Conservation (phyloP, 768 basidiomycete genomes). For the Russula abietina region DNA sequence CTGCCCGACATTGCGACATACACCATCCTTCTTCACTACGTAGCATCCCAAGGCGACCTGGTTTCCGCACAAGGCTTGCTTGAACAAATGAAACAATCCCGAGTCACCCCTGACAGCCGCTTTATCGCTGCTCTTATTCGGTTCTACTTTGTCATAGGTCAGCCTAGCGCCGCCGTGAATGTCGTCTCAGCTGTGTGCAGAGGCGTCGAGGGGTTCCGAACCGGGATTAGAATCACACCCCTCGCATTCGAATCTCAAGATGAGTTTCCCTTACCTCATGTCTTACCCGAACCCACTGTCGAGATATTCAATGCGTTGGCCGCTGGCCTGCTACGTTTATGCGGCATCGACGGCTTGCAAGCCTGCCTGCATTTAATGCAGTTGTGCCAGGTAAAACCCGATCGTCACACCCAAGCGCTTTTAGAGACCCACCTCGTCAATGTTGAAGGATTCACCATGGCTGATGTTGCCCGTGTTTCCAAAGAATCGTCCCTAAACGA, state of each 20-base stretch:
- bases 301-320: constrained; percentile 58
- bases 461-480: constrained; percentile 43
- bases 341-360: constrained; percentile 45
- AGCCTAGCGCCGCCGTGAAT: constrained; percentile 12
- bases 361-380: constrained; percentile 52
- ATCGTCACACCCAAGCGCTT: constrained; percentile 49
- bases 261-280: constrained; percentile 12
- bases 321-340: constrained; percentile 41
- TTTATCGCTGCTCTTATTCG: constrained; percentile 24
- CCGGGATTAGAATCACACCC: background rate
- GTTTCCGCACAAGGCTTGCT: constrained; percentile 6
- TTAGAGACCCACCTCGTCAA: constrained; percentile 48
- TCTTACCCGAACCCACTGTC: constrained; percentile 30
- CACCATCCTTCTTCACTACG: constrained; percentile 23
- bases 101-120: constrained; percentile 15
- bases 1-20: constrained; percentile 24
- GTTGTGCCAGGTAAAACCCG: constrained; percentile 42
- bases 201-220: constrained; percentile 1
- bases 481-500: constrained; percentile 37
- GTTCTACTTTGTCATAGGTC: constrained; percentile 12
- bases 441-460: constrained; percentile 39
- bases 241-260: constrained; percentile 1
- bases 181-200: constrained; percentile 11
- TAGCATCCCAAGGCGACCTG: constrained; percentile 8
- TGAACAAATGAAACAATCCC: constrained; percentile 10